Base-by-base conservation (phyloP, 805 yeast genomes). In the Ogataea salicorniae region DNA sequence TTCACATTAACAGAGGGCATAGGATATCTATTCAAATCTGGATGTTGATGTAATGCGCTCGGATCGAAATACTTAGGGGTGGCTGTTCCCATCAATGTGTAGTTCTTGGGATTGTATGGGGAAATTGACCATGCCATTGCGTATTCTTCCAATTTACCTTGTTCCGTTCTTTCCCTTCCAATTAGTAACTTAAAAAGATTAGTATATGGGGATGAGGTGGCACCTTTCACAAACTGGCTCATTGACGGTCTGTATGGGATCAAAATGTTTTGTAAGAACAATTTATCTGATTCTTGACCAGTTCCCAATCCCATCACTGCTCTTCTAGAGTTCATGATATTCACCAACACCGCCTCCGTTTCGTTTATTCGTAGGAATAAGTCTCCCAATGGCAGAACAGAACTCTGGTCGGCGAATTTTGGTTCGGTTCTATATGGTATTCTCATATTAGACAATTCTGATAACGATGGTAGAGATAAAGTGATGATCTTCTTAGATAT, bases 201-300 rank as follows among this genome's bases (percentile, higher is more conserved):
- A 1, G 75, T 72, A 20, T 76, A 63, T 2, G 81, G 69, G n/a
- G 84, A 75, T 51, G 75, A 73, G 17, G 80, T 79, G 0, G 84
- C 59, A 3, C 97, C 97, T 54, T 84, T 80, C 6, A 94, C 87
- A 94, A 97, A 87, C 63, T 84, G 92, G 39, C 87, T 71, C 6
- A 87, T 80, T 5, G 79, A 74, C 2, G 99, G 99, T 42, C 98
- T 74, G 33, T 80, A 77, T 2, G 96, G 95, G 18, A 84, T 76
- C 6, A 76, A 68, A 40, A 85, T 73, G 51, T 80, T 77, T 23
- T 79, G 84, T 58, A 87, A 84, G 68, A 84, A 91, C 34, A 94
- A 67, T 1, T 74, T 67, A 62, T 87, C 96, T 1, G 71, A 62
- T 2, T 59, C 56, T 23, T 55, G 45, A 16, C 48, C 42, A 1